Conservation (phyloP, 2,329 filamentous ascomycete genomes). For the Fusarium pininemorale region DNA sequence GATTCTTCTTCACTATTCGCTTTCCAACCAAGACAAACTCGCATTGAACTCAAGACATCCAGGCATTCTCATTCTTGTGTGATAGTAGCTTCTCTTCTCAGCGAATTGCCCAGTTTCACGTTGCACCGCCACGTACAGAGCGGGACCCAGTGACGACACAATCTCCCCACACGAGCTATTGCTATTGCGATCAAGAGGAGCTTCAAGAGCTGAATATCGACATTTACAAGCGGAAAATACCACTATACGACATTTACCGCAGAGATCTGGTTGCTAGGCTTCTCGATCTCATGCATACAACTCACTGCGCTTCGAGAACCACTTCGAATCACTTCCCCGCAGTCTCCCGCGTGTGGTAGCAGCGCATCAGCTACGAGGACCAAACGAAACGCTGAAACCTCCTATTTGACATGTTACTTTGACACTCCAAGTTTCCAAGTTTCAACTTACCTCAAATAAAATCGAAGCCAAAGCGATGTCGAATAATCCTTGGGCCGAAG, state of each 20-base stretch:
- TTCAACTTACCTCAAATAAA: constrained; percentile 3
- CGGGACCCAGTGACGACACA: constrained; percentile 42
- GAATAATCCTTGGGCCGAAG: constrained; percentile 41
- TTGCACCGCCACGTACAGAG: constrained; percentile 34
- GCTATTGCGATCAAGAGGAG: constrained; percentile 11
- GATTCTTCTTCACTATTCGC: constrained; percentile 2
- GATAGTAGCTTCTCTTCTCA: neutral
- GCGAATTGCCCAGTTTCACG: constrained; percentile 8
- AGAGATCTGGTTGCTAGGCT: neutral
- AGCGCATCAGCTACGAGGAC: constrained; percentile 16
- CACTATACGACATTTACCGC: neutral
- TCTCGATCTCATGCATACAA: constrained; percentile 13
- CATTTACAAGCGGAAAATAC: neutral
- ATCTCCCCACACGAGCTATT: constrained; percentile 28
- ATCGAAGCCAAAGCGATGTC: constrained; percentile 17
- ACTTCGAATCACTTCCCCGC: constrained; percentile 26
- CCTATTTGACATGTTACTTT: constrained; percentile 22
- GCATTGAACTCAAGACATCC: neutral
- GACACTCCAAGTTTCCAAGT: neutral
- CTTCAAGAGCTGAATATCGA: neutral
- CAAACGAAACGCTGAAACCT: neutral
- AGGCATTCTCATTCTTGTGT: neutral
- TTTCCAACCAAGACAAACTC: neutral
- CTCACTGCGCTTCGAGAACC: constrained; percentile 4
- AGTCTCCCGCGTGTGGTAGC: constrained; percentile 14